Percentiles rank a stretch among this genome's conserved stretches.
Conservation (phyloP, 2,329 filamentous ascomycete species). For the Colletotrichum coccodes region DNA sequence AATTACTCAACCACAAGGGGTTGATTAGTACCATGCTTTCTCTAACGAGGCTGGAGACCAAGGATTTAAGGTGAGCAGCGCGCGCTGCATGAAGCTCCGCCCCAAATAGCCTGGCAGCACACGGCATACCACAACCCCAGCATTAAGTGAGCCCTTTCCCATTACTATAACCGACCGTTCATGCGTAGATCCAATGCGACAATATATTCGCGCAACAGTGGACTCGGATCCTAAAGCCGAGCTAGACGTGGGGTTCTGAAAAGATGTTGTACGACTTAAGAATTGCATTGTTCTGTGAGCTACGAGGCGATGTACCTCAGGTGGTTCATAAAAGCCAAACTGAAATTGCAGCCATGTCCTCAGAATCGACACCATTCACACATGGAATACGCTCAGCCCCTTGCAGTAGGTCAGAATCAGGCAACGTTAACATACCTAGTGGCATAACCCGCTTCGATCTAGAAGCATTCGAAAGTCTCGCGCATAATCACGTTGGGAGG, state of each 20-base stretch:
- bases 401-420: neutral
- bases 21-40: no score
- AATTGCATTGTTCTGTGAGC: neutral
- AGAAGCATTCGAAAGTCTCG: neutral
- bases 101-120: neutral
- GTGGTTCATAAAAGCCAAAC: no score
- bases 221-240: neutral
- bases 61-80: no score
- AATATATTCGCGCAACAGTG: neutral
- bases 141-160: neutral
- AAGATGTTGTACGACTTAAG: rapidly evolving
- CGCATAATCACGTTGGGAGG: no score
- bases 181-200: neutral
- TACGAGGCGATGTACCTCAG: no score
- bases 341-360: no score
- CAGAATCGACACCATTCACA: neutral
- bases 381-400: neutral
- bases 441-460: neutral
- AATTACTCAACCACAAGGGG: no score
- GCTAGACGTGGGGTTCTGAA: neutral
- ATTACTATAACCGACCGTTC: no score
- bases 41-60: no score
- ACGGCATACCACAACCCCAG: neutral
- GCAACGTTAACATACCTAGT: neutral
- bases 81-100: no score